phyloP scores from a whole-genome alignment of 2,329 filamentous ascomycete species.

The Apiospora koreana region DNA sequence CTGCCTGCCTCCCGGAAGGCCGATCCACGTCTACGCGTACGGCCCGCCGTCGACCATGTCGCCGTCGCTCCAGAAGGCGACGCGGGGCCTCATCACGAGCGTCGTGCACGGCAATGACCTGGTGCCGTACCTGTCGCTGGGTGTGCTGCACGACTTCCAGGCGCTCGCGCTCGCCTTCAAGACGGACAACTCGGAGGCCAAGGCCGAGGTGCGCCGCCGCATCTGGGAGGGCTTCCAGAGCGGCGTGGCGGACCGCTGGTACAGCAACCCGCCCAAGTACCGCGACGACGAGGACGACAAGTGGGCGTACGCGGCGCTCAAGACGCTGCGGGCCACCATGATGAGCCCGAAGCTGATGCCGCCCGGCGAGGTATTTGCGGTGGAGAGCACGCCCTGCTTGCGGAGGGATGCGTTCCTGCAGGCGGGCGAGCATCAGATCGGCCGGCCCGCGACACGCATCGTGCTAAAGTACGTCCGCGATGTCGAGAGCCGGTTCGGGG shows the following conservation, averaged over 20 bases:
- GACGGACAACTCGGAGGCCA: constrained; percentile 66
- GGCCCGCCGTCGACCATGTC: constrained; percentile 75
- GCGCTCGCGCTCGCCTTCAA: constrained; percentile 73
- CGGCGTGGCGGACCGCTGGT: constrained; percentile 64
- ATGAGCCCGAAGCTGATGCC: constrained; percentile 69
- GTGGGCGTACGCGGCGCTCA: constrained; percentile 70
- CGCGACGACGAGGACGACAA: constrained; percentile 58
- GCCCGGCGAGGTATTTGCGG: constrained; percentile 73
- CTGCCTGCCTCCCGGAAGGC: constrained; percentile 64
- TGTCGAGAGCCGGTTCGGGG: constrained; percentile 69
- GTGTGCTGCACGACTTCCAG: constrained; percentile 74
- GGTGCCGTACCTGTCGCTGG: constrained; percentile 72
- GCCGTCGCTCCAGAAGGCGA: constrained; percentile 66
- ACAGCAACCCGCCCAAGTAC: constrained; percentile 42
- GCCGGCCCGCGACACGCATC: constrained; percentile 66
- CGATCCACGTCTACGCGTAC: constrained; percentile 79
- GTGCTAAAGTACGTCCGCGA: constrained; percentile 71
- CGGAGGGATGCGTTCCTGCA: constrained; percentile 64
- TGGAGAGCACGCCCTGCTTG: constrained; percentile 69
- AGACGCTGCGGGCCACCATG: constrained; percentile 68
- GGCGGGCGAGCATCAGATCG: constrained; percentile 51
- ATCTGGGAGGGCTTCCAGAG: constrained; percentile 66
- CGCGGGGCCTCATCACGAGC: constrained; percentile 73
- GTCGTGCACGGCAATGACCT: constrained; percentile 73
- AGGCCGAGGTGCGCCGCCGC: constrained; percentile 64